A percentile compares a stretch with the other conserved stretches of the same genome.
phyloP scores from a whole-genome alignment of 2,329 filamentous ascomycete species.

The Penicillium nordicum region DNA sequence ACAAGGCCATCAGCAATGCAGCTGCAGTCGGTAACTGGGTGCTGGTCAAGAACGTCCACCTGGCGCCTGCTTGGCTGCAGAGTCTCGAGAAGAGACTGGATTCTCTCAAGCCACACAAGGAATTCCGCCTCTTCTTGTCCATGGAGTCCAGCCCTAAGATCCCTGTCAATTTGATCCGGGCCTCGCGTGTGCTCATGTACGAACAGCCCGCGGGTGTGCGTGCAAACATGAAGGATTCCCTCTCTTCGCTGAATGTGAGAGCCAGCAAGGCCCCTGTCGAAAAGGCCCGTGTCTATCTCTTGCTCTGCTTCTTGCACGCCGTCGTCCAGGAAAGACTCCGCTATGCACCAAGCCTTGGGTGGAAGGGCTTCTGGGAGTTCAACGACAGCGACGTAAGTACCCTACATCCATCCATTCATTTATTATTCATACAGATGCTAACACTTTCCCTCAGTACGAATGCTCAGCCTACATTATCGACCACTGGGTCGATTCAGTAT shows the following conservation, averaged over 20 bases:
- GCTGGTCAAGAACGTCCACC: slow-evolving; percentile 96
- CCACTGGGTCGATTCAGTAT: slow-evolving; percentile 81
- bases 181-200: slow-evolving; percentile 92
- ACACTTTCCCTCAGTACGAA: slow-evolving; percentile 66
- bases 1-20: slow-evolving; percentile 91
- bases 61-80: slow-evolving; percentile 93
- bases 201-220: slow-evolving; percentile 95
- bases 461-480: slow-evolving; percentile 96
- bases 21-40: slow-evolving; percentile 94
- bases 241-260: slow-evolving; percentile 74
- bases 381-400: slow-evolving; percentile 93
- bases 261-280: slow-evolving; percentile 82
- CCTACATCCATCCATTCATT: not conserved
- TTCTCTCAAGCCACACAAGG: slow-evolving; percentile 84
- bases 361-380: slow-evolving; percentile 99
- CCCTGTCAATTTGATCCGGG: slow-evolving; percentile 88
- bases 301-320: slow-evolving; percentile 91
- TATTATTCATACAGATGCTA: slow-evolving; percentile 9
- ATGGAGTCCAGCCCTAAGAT: slow-evolving; percentile 98
- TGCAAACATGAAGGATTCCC: slow-evolving; percentile 97
- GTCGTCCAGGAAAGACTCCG: slow-evolving; percentile 92
- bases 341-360: slow-evolving; percentile 89
- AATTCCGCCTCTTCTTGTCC: slow-evolving; percentile 93
- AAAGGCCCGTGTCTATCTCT: slow-evolving; percentile 80
- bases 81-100: slow-evolving; percentile 96